Evolutionary conservation across 2,329 filamentous ascomycete genomes (phyloP).

Genomic region (Arthrinium phaeospermum): DNA sequence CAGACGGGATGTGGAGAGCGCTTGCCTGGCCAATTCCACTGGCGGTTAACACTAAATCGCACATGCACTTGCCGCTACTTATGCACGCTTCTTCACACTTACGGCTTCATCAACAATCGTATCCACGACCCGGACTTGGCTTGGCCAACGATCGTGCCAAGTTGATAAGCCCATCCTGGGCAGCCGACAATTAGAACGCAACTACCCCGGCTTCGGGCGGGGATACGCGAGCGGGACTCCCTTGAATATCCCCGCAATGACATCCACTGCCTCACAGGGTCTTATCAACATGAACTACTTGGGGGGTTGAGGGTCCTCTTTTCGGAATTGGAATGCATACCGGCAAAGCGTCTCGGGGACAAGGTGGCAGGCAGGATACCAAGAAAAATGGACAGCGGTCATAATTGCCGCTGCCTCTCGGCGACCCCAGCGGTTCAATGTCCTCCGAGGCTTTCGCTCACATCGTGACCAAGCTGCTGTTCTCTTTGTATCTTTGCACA

Average conservation of each 20-base stretch:
- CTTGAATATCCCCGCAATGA: not conserved
- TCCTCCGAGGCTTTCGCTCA: not conserved
- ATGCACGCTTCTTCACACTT: not conserved
- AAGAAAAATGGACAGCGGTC: not conserved
- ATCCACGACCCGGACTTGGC: not conserved
- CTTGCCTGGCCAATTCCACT: not conserved
- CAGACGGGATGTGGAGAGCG: not conserved
- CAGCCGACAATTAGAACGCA: not conserved
- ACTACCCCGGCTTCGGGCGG: conserved; percentile 8
- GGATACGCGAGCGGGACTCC: not conserved
- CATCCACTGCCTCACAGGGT: conserved; percentile 5
- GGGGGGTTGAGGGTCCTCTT: not conserved
- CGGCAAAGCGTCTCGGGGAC: not conserved
- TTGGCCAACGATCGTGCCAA: not conserved
- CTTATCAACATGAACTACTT: not conserved
- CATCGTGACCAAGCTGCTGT: not conserved
- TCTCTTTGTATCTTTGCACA: not conserved
- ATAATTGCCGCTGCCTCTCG: not conserved
- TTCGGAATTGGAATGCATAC: not conserved
- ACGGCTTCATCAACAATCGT: not conserved
- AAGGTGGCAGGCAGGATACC: not conserved
- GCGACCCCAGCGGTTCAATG: not conserved
- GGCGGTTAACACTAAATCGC: not conserved
- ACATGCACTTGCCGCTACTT: not conserved
- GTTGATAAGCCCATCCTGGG: not conserved